These are phyloP conservation scores for Mucor racemosus DNA, from an alignment of 371 early-diverging fungal species.

Conservation along the genomic window DNA sequence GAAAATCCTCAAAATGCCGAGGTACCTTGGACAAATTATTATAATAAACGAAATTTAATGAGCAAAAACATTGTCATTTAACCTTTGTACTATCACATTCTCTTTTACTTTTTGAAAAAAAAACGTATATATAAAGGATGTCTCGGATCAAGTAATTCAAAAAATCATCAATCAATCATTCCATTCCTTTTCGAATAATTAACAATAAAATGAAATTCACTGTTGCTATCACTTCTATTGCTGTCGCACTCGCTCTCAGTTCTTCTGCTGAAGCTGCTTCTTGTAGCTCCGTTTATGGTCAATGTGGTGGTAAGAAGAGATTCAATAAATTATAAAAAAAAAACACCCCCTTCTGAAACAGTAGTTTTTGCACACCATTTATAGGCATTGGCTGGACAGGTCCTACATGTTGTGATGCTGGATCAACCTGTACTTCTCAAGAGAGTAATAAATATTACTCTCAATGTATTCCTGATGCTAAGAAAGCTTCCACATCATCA, in stretches of 20 bases:
- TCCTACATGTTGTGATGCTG: slow-evolving; percentile 43
- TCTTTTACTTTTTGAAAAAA: neutral
- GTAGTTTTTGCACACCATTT: neutral
- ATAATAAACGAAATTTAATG: slow-evolving; percentile 2
- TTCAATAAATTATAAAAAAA: neutral
- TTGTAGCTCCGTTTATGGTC: slow-evolving; percentile 31
- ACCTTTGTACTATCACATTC: neutral
- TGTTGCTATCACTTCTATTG: slow-evolving; percentile 2
- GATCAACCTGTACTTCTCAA: slow-evolving; percentile 36
- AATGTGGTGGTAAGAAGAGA: slow-evolving; percentile 38
- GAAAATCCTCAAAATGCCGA: slow-evolving; percentile 3
- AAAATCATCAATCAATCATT: neutral
- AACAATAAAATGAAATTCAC: slow-evolving; percentile 7
- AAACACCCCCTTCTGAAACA: too few species aligned
- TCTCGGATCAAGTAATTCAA: neutral
- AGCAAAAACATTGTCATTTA: neutral
- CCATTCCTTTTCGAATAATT: neutral
- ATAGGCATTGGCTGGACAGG: slow-evolving; percentile 40
- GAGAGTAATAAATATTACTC: slow-evolving; percentile 34
- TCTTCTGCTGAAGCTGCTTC: slow-evolving; percentile 20
- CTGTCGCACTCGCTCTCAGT: slow-evolving; percentile 12
- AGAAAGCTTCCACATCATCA: neutral
- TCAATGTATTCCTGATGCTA: slow-evolving; percentile 36
- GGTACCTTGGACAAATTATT: neutral
- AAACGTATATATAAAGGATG: neutral